These are phyloP conservation scores for Aspergillus aculeatus DNA, from an alignment of 2,329 filamentous ascomycete genomes.

Conservation along the genomic window DNA sequence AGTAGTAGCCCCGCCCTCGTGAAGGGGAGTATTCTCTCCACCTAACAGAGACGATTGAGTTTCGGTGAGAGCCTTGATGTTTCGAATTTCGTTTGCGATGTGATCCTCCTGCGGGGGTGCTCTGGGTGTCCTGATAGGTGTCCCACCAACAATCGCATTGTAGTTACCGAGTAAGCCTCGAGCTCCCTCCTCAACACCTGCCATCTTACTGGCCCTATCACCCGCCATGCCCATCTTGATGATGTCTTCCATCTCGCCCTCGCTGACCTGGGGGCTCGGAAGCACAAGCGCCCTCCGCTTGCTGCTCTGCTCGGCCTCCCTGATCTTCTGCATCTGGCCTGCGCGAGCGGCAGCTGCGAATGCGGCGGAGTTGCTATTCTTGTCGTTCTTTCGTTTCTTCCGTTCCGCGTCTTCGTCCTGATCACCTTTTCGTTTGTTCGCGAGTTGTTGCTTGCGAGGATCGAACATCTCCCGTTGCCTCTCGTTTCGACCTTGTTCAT, in stretches of 20 bases:
- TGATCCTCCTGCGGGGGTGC: conserved; percentile 91
- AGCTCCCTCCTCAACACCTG: conserved; percentile 78
- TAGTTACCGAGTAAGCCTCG: conserved; percentile 86
- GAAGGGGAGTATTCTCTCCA: conserved; percentile 86
- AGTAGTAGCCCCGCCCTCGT: conserved; percentile 77
- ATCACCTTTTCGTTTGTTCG: conserved; percentile 90
- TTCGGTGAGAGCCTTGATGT: conserved; percentile 86
- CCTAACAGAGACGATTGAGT: conserved; percentile 91
- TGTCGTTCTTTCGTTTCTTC: conserved; percentile 87
- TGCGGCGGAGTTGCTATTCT: conserved; percentile 72
- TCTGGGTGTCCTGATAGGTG: conserved; percentile 87
- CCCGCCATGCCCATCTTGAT: conserved; percentile 98
- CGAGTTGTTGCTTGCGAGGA: conserved; percentile 85
- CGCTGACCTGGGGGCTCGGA: conserved; percentile 86
- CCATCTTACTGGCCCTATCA: conserved; percentile 75
- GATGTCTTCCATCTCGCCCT: conserved; percentile 91
- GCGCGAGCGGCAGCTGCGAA: conserved; percentile 88
- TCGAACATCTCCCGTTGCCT: conserved; percentile 81
- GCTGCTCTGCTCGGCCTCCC: conserved; percentile 95
- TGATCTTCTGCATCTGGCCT: conserved; percentile 88
- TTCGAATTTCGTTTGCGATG: conserved; percentile 93
- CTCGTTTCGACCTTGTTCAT: conserved; percentile 80
- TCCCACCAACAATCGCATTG: conserved; percentile 72
- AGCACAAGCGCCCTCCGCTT: conserved; percentile 81
- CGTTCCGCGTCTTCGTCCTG: conserved; percentile 75